phyloP scores from a whole-genome alignment of 208 protist species.

The Kentomonas sorsogonicus region DNA sequence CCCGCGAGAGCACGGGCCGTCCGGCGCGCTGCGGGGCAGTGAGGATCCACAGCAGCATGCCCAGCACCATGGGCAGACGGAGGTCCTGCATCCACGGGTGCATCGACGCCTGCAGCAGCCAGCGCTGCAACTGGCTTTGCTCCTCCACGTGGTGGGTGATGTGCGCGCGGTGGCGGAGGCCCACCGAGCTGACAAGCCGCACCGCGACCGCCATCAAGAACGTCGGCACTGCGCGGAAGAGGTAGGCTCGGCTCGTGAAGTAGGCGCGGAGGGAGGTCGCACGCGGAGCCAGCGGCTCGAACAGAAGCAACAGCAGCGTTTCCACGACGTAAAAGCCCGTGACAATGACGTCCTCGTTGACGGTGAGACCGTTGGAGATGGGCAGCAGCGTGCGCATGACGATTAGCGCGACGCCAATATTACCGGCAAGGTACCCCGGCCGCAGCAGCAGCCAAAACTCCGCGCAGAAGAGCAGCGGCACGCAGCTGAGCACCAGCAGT shows the following conservation, averaged over 20 bases:
- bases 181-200: constrained; percentile 9
- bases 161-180: constrained; percentile 38
- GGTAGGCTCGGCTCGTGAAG: too few species aligned
- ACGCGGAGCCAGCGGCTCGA: constrained; percentile 12
- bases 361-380: constrained; percentile 76
- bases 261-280: neutral
- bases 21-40: too few species aligned
- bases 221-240: neutral
- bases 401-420: constrained; percentile 31
- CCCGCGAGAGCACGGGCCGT: too few species aligned
- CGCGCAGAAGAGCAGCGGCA: constrained; percentile 33
- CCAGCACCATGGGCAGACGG: constrained; percentile 18
- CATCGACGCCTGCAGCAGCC: constrained; percentile 10
- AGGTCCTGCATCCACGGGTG: constrained; percentile 14
- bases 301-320: constrained; percentile 19
- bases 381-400: constrained; percentile 37
- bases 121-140: constrained; percentile 26
- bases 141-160: constrained; percentile 48
- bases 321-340: too few species aligned
- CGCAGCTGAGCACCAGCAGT: constrained; percentile 29
- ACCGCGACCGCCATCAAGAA: neutral
- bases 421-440: constrained; percentile 15
- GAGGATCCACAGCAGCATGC: constrained; percentile 12
- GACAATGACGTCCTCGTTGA: constrained; percentile 67
- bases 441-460: constrained; percentile 18